Percentiles rank a stretch among this genome's conserved stretches.
These are phyloP conservation scores for Scedosporium aurantiacum DNA, from an alignment of 2,329 filamentous ascomycete species.

Conservation along the genomic window DNA sequence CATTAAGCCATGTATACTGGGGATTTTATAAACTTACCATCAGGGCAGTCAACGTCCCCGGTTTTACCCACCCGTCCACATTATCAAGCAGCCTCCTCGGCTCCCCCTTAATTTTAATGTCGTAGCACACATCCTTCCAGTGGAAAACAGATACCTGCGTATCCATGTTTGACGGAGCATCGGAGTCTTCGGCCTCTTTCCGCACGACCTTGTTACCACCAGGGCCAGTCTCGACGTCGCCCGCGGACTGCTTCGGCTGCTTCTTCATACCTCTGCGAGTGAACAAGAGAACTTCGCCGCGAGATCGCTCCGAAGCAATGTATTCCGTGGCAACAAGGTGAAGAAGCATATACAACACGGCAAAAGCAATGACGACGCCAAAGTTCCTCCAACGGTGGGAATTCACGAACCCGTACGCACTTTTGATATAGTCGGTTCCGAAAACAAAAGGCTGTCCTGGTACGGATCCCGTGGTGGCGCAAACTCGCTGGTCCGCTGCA, in stretches of 20 bases:
- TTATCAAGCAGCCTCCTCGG: slow-evolving; percentile 55
- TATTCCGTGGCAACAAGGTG: slow-evolving; percentile 41
- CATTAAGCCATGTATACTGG: slow-evolving; percentile 42
- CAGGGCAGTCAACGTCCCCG: slow-evolving; percentile 59
- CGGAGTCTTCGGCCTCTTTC: not conserved
- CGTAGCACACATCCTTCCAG: slow-evolving; percentile 63
- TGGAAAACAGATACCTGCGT: slow-evolving; percentile 39
- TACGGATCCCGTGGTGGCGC: slow-evolving; percentile 34
- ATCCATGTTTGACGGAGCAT: not conserved
- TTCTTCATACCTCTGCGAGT: slow-evolving; percentile 25
- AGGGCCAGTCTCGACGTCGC: not conserved
- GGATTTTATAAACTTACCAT: slow-evolving; percentile 33
- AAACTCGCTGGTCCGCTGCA: slow-evolving; percentile 24
- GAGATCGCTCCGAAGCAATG: slow-evolving; percentile 38
- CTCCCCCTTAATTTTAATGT: slow-evolving; percentile 59
- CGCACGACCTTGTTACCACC: not conserved
- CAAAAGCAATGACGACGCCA: slow-evolving; percentile 48
- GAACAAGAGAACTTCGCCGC: slow-evolving; percentile 51
- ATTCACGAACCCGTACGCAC: slow-evolving; percentile 34
- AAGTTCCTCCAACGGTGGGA: slow-evolving; percentile 51
- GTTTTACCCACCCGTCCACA: slow-evolving; percentile 66
- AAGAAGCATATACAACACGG: slow-evolving; percentile 32
- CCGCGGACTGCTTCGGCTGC: not conserved
- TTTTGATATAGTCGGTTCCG: slow-evolving; percentile 35
- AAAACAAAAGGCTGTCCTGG: slow-evolving; percentile 31